Base-by-base conservation (phyloP, 1,139 yeast genomes). In the Geotrichum armillariae region DNA sequence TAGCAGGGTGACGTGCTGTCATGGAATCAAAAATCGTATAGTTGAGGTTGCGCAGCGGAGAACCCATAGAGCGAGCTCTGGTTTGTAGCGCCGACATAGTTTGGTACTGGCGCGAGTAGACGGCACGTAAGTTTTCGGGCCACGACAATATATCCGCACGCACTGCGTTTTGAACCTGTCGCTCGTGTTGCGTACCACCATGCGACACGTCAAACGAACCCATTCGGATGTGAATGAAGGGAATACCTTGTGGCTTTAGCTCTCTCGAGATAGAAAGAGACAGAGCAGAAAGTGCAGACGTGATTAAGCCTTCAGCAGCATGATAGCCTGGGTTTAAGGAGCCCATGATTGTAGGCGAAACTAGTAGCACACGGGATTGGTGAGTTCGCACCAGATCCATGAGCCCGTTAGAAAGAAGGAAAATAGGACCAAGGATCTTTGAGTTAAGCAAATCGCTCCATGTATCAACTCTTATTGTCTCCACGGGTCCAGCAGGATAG, bases 401-500 rank as follows among this genome's bases (percentile, higher is more conserved):
- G 49, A 84, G 70, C 0, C 89, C 89, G 32, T 77, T 75, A 1
- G 80, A 72, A 32, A 84, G 67, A 29, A 85, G 64, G 48, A 76
- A 76, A 44, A 81, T 62, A 22, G 83, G 82, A 1, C 77, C 69
- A 36, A 74, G 58, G 4, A 75, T 53, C 52, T 83, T 73, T 21
- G 77, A 75, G 55, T 73, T 70, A 35, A 82, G 57, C 37, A 74
- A 61, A 21, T 74, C 72, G 8, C 69, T 64, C 89, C 89, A 82
- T 4, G 80, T 74, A 9, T 72, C 69, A 8, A 74, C 66, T 1
- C 79, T 63, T n/a, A 81, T 68, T 41, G 79, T 73, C 58, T 84
- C 89, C 17, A 83, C 70, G 1, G 90, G 89, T 0, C 90, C 91
- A 1, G 82, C 67, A 2, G 89, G 87, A 66, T 80, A 83, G 60